Evolutionary conservation across 108 stramenopile genomes (phyloP).

Genomic region (Tribonema minus): DNA sequence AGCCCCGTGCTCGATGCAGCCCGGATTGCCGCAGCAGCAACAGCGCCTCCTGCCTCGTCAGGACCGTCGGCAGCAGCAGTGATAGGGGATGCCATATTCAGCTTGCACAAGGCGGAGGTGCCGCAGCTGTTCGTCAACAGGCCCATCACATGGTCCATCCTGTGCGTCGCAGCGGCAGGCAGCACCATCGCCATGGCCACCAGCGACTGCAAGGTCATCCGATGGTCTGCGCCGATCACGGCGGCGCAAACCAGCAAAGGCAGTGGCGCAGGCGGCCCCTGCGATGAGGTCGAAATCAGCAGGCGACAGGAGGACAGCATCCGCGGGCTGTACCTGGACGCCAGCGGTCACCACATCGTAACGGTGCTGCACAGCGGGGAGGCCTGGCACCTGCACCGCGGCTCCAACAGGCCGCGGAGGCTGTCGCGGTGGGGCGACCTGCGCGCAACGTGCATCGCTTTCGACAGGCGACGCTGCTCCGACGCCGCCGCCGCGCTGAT

Average conservation of each 20-base stretch:
- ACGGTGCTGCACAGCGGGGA: constrained; percentile 26
- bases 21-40: not conserved
- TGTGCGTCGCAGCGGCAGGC: constrained; percentile 26
- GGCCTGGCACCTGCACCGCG: constrained; percentile 31
- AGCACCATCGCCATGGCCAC: constrained; percentile 31
- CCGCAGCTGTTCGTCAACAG: not conserved
- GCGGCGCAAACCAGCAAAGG: not conserved
- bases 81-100: not conserved
- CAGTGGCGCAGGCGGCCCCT: not conserved
- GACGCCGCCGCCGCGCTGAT: constrained; percentile 33
- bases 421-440: constrained; percentile 32
- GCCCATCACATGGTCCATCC: constrained; percentile 14
- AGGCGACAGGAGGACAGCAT: constrained; percentile 21
- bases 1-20: too few species aligned
- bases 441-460: constrained; percentile 23
- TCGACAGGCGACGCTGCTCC: constrained; percentile 25
- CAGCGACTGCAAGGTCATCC: constrained; percentile 29
- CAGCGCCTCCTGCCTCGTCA: not conserved
- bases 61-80: not conserved
- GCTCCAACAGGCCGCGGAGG: not conserved
- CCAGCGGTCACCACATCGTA: constrained; percentile 38
- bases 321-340: constrained; percentile 38
- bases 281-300: constrained; percentile 30
- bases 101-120: not conserved
- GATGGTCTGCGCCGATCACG: not conserved